A percentile compares a stretch with the other conserved stretches of the same genome.
Evolutionary conservation across 345 rosid genomes (phyloP).

Genomic region (Salix dunnii): DNA sequence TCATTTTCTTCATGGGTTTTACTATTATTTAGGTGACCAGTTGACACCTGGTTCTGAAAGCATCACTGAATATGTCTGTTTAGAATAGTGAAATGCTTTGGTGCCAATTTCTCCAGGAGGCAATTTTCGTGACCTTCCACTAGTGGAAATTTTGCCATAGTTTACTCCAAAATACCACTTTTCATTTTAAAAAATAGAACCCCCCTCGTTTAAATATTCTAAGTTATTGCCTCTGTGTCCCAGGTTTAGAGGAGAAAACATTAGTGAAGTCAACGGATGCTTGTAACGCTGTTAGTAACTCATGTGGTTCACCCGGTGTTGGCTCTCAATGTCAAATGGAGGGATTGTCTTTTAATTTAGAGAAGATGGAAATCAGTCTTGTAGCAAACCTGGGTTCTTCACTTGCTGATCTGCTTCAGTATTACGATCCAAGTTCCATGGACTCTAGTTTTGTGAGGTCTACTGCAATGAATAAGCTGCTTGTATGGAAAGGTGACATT

Average conservation of each 20-base stretch:
- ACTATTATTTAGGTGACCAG: not conserved
- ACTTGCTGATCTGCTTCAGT: constrained; percentile 59
- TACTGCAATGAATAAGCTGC: constrained; percentile 57
- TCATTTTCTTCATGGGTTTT: not conserved
- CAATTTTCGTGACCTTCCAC: not conserved
- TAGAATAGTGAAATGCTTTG: not conserved
- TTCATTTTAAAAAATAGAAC: not conserved
- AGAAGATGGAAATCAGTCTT: constrained; percentile 56
- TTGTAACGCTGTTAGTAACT: constrained; percentile 51
- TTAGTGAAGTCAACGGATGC: constrained; percentile 42
- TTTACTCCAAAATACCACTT: not conserved
- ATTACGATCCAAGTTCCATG: constrained; percentile 48
- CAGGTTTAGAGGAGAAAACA: constrained; percentile 75
- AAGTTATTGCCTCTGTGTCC: constrained; percentile 9
- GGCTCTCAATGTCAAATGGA: constrained; percentile 53
- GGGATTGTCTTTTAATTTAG: constrained; percentile 55
- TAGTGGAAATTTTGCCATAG: not conserved
- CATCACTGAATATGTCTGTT: not conserved
- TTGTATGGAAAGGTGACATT: constrained; percentile 56
- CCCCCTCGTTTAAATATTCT: not conserved
- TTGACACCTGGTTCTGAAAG: not conserved
- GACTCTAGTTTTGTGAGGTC: constrained; percentile 58
- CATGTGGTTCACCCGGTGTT: constrained; percentile 58
- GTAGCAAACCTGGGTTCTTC: constrained; percentile 54
- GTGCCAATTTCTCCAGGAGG: not conserved